A percentile compares a stretch with the other conserved stretches of the same genome.
phyloP scores from a whole-genome alignment of 192 early-diverging fungal species.

The Umbelopsis sp. region DNA sequence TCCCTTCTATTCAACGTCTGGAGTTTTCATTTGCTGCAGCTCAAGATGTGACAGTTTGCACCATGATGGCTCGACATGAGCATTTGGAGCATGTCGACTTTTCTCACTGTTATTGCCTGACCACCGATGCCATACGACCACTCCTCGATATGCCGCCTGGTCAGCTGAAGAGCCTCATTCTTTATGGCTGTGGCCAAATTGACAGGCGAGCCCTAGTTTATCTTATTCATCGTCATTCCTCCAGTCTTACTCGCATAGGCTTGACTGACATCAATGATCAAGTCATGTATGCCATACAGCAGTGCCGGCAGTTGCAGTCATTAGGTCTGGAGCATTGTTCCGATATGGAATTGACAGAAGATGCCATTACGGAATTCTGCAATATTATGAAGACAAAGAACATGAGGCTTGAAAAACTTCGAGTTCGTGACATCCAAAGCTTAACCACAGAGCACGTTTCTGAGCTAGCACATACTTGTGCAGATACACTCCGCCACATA shows the following conservation, averaged over 20 bases:
- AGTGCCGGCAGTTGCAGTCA: conserved; percentile 20
- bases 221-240: conserved; percentile 24
- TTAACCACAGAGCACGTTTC: conserved; percentile 33
- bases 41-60: conserved; percentile 26
- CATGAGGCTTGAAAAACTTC: conserved; percentile 11
- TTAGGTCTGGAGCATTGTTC: conserved; percentile 38
- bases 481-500: conserved; percentile 22
- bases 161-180: conserved; percentile 25
- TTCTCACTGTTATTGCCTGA: conserved; percentile 37
- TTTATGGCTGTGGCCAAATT: conserved; percentile 39
- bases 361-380: conserved; percentile 27
- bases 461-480: not conserved
- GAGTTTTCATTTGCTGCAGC: conserved; percentile 38
- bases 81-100: conserved; percentile 31
- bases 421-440: conserved; percentile 34
- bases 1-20: conserved; percentile 24
- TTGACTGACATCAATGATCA: conserved; percentile 38
- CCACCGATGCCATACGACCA: conserved; percentile 36
- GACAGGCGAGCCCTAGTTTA: conserved; percentile 16
- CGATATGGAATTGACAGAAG: conserved; percentile 23
- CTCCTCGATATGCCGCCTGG: conserved; percentile 19
- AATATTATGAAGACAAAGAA: not conserved
- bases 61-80: conserved; percentile 23
- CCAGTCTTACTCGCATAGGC: conserved; percentile 24
- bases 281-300: conserved; percentile 28